Evolutionary conservation across 2,329 filamentous ascomycete species (phyloP).

Genomic region (Blastomyces silverae): DNA sequence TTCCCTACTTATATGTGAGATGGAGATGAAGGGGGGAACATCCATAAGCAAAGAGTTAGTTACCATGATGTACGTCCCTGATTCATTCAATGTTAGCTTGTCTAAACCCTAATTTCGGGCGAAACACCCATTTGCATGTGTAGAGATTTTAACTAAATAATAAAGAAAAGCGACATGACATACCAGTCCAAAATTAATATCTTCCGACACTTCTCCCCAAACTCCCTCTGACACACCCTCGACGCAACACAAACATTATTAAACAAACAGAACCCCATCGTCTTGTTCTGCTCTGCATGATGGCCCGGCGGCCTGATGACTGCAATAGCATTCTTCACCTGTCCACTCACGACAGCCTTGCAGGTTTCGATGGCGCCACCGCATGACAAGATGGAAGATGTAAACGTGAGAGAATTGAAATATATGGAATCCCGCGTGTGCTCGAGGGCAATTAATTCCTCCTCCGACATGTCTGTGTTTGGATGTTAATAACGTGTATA

Average conservation of each 20-base stretch:
- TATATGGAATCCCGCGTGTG: constrained; percentile 69
- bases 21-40: neutral
- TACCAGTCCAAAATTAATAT: constrained; percentile 92
- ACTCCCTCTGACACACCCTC: constrained; percentile 76
- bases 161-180: constrained; percentile 31
- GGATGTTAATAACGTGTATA: neutral
- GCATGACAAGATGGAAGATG: constrained; percentile 73
- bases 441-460: constrained; percentile 63
- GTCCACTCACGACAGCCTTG: constrained; percentile 74
- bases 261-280: constrained; percentile 95
- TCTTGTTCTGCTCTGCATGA: constrained; percentile 76
- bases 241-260: constrained; percentile 95
- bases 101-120: neutral
- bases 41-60: constrained; percentile 11
- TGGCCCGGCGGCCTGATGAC: constrained; percentile 93
- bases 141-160: neutral
- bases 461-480: constrained; percentile 42
- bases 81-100: constrained; percentile 21
- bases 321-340: constrained; percentile 90
- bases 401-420: constrained; percentile 73
- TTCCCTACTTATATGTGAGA: constrained; percentile 54
- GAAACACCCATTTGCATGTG: neutral
- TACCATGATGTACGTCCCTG: constrained; percentile 62
- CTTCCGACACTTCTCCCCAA: constrained; percentile 74
- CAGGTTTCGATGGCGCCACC: constrained; percentile 95